These are phyloP conservation scores for Coemansia sp. DNA, from an alignment of 192 early-diverging fungal genomes.

Conservation along the genomic window DNA sequence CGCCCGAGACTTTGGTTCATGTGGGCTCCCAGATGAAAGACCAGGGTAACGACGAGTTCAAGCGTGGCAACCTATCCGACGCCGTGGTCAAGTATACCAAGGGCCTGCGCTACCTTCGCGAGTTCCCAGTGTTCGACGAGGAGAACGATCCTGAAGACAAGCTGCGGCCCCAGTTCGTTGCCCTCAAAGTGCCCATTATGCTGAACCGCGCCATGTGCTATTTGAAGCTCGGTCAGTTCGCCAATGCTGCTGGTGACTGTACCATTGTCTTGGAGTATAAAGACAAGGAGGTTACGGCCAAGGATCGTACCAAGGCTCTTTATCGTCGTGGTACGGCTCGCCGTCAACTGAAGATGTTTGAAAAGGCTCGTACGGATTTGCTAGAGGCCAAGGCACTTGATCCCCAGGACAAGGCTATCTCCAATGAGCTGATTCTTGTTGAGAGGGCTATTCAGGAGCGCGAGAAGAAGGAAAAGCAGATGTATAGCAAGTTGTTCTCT, in stretches of 20 bases:
- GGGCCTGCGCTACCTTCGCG: constrained; percentile 77
- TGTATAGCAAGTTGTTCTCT: constrained; percentile 87
- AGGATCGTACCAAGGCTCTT: constrained; percentile 69
- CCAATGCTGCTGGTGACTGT: constrained; percentile 61
- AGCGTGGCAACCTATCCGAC: constrained; percentile 61
- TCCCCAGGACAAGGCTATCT: constrained; percentile 77
- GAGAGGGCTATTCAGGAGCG: constrained; percentile 64
- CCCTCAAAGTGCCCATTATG: constrained; percentile 68
- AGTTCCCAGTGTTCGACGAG: constrained; percentile 67
- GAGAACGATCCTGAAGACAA: constrained; percentile 63
- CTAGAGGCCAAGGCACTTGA: constrained; percentile 65
- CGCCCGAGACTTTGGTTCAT: constrained; percentile 59
- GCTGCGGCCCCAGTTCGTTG: constrained; percentile 62
- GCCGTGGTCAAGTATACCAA: constrained; percentile 81
- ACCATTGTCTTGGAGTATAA: constrained; percentile 69
- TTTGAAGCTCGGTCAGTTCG: constrained; percentile 61
- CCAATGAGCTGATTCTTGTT: constrained; percentile 64
- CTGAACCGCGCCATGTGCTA: constrained; percentile 74
- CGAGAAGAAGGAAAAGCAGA: constrained; percentile 81
- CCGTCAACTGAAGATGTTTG: constrained; percentile 61
- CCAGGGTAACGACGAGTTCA: constrained; percentile 80
- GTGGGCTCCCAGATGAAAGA: constrained; percentile 71
- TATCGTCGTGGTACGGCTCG: constrained; percentile 78
- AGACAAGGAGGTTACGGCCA: constrained; percentile 60
- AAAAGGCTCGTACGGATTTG: constrained; percentile 74